Evolutionary conservation across 345 rosid genomes (phyloP), one percentile per base, ranked within the genome.

Genomic region (Lepidium didymum): DNA sequence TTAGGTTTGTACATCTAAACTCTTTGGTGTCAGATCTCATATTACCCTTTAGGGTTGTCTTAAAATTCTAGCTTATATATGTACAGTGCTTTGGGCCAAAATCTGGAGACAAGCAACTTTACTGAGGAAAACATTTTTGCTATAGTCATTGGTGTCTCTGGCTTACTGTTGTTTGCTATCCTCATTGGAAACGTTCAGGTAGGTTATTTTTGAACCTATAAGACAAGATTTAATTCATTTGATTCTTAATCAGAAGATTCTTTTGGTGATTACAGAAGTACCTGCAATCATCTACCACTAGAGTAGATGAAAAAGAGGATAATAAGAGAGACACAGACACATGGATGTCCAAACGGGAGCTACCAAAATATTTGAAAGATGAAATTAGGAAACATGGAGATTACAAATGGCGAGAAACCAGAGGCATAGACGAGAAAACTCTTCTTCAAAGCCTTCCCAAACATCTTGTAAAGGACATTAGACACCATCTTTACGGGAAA

Each of bases 61-160:
- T 19, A 56, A 14, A 9, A 56, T 68, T 18, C 37, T 47, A 58
- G 41, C 50, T 38, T 1, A 1, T n/a, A n/a, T n/a, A n/a, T 19
- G 37, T 36, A n/a, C 72, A 84, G 86, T 68, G 78, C 86, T 16
- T 9, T 75, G 15, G 89, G 83, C 16, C 83, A 80, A 77, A 65
- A 65, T 62, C 66, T 84, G 3, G 37, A 67, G 40, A 82, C 83
- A 56, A 81, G 83, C 68, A 69, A 75, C 10, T 72, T 19, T 34
- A 70, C 56, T 34, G 53, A 56, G 35, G 86, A 84, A 64, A 56
- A 67, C 6, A 0, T 67, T 15, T 80, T 84, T 71, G 84, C 89
- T 0, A 18, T 80, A 37, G 33, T 45, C 76, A 77, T 82, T 7
- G 60, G 83, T 21, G 62, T 70, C 35, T 23, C 62, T 31, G 86